Evolutionary conservation across 768 basidiomycete species (phyloP), one percentile per base, ranked within the genome.

Genomic region (Hypholoma fasciculare): DNA sequence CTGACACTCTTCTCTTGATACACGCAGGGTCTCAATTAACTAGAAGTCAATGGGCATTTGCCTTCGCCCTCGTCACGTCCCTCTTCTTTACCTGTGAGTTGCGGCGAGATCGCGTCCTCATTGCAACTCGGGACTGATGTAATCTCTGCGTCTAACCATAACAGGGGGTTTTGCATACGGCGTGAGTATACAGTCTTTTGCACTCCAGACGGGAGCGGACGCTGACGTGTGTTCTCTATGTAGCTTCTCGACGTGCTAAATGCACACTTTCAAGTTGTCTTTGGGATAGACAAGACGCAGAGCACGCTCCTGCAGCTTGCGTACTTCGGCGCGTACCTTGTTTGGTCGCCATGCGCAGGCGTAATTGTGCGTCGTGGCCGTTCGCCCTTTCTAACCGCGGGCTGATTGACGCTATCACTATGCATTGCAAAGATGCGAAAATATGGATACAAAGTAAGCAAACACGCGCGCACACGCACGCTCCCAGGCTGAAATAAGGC

Each of bases 221-320:
- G 36, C 11, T 48, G 37, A 56, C 39, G 61, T 27, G 3, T 49
- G 2, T 19, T 56, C n/a, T 56, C 23, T 30, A 30, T 20, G 16
- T 62, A 86, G 85, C 79, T 87, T 49, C 85, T 87, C 62, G 85
- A 87, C 65, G 85, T 86, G 53, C 76, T 86, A 58, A 86, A 86
- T 65, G 82, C 87, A 48, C 89, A 91, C 72, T 91, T 91, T 72
- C 89, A 90, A 74, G 69, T 70, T 2, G 81, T 89, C 39, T 88
- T 91, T 66, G 76, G 77, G 11, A 88, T 92, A 67, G 72, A 76
- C 39, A 89, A 87, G 69, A 76, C 87, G 26, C 83, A 89, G 71
- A 89, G 88, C 54, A 89, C 90, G 6, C 77, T 90, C 61, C 78
- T 92, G 56, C 89, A 91, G 63, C 75, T 90, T 20, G 87, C 88